Conservation (phyloP, 2,329 filamentous ascomycete species). For the Fusarium foetens region DNA sequence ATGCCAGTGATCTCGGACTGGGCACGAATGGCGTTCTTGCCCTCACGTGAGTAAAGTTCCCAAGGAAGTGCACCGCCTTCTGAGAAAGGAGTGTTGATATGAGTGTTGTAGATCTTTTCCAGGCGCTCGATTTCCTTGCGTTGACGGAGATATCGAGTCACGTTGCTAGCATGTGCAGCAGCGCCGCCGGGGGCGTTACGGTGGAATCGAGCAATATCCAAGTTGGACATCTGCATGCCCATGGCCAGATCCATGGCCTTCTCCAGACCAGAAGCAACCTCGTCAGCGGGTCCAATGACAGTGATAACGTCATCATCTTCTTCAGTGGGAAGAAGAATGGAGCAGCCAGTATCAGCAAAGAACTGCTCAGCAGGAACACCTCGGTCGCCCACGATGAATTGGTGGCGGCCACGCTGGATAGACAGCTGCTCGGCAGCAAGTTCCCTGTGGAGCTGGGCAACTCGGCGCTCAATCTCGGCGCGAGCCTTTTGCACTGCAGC, state of each 20-base stretch:
- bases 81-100: slow-evolving; percentile 82
- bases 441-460: slow-evolving; percentile 78
- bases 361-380: slow-evolving; percentile 86
- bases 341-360: slow-evolving; percentile 88
- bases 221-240: slow-evolving; percentile 83
- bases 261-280: slow-evolving; percentile 79
- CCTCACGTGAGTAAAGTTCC: slow-evolving; percentile 88
- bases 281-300: slow-evolving; percentile 81
- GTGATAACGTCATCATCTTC: slow-evolving; percentile 86
- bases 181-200: slow-evolving; percentile 77
- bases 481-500: slow-evolving; percentile 81
- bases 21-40: slow-evolving; percentile 82
- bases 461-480: slow-evolving; percentile 82
- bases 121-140: slow-evolving; percentile 84
- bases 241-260: slow-evolving; percentile 89
- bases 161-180: slow-evolving; percentile 81
- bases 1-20: slow-evolving; percentile 80
- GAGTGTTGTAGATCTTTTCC: slow-evolving; percentile 82
- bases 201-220: slow-evolving; percentile 85
- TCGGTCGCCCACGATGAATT: slow-evolving; percentile 91
- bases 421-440: slow-evolving; percentile 81
- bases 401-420: slow-evolving; percentile 88
- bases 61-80: slow-evolving; percentile 78
- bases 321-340: slow-evolving; percentile 80
- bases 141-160: slow-evolving; percentile 88